These are phyloP conservation scores for Globisporangium barbulae DNA, from an alignment of 352 stramenopile genomes.

Conservation along the genomic window DNA sequence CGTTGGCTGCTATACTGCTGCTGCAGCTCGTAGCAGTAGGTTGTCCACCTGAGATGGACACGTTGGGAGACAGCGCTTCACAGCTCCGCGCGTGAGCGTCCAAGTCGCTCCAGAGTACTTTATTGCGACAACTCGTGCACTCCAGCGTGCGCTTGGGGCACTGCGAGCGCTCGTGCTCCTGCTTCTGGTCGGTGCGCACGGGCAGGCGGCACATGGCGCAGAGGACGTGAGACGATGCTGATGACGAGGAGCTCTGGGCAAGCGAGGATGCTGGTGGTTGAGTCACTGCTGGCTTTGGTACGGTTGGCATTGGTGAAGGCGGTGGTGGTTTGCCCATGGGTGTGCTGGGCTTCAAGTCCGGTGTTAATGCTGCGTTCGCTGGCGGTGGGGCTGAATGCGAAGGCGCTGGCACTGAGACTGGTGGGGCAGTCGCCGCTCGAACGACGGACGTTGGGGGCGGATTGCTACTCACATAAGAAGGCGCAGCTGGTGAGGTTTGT, in stretches of 20 bases:
- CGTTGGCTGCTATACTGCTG: not conserved
- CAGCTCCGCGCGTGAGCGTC: constrained; percentile 38
- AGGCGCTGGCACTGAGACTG: not conserved
- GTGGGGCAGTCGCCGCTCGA: not conserved
- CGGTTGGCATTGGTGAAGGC: not conserved
- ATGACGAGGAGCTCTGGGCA: not conserved
- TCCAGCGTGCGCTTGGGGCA: constrained; percentile 52
- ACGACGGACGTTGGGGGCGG: not conserved
- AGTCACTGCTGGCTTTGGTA: constrained; percentile 4
- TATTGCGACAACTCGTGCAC: constrained; percentile 35
- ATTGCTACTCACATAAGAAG: not conserved
- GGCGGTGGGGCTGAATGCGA: not conserved
- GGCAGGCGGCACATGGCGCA: constrained; percentile 52
- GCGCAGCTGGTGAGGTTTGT: not conserved
- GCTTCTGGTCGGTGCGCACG: constrained; percentile 39
- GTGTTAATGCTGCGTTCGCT: not conserved
- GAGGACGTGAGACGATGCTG: constrained; percentile 24
- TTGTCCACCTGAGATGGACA: not conserved
- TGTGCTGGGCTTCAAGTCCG: not conserved
- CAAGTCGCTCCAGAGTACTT: constrained; percentile 44
- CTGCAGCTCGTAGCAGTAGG: not conserved
- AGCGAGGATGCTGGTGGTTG: not conserved
- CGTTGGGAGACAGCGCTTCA: not conserved
- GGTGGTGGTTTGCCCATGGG: not conserved
- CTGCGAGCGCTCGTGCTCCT: constrained; percentile 49